Base-by-base conservation (phyloP, 768 basidiomycete species). In the Russula griseocarnosa region DNA sequence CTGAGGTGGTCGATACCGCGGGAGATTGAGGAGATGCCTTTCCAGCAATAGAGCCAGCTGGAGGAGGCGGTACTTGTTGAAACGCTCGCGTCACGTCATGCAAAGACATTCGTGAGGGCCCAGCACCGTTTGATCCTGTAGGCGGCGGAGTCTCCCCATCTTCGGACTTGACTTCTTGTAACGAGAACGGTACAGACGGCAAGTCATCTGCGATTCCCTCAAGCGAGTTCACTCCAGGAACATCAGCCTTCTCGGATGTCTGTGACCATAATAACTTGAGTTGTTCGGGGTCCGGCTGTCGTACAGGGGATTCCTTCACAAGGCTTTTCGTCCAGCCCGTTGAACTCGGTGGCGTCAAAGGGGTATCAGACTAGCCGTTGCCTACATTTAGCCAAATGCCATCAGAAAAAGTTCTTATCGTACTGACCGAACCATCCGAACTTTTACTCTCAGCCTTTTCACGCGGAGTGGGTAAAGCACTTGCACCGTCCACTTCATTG, bases 141-240 rank as follows among this genome's bases (percentile, higher is more conserved):
- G 87, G 85, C 16, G 89, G 89, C 2, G 90, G 88, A 2, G 88
- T 90, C 72, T 85, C 86, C 22, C 89, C 91, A 69, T 89, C 90
- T 71, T 92, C 91, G 13, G 90, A 89, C 72, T 92, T 93, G 57
- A 92, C 87, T 61, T 94, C 92, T 70, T 89, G 90, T 38, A 93
- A 73, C 6, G 87, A 87, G 74, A 90, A 90, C 13, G 91, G 90
- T 34, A 94, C 77, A 26, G 86, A 79, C 34, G 87, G 86, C 60
- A 92, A 77, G 70, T 94, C 93, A 70, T 93, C 91, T 30, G 85
- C 84, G 61, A 95, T 91, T 20, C 86, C 87, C 71, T 92, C 86
- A 62, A 95, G 76, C 2, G 92, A 94, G 73, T 94, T 95, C 26
- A 88, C 80, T 10, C 83, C 78, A 62, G 86, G 83, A 38, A 82